Percentiles rank a stretch among this genome's conserved stretches.
phyloP scores from a whole-genome alignment of 176 grass and related monocot species.

The Aechmea fasciata region DNA sequence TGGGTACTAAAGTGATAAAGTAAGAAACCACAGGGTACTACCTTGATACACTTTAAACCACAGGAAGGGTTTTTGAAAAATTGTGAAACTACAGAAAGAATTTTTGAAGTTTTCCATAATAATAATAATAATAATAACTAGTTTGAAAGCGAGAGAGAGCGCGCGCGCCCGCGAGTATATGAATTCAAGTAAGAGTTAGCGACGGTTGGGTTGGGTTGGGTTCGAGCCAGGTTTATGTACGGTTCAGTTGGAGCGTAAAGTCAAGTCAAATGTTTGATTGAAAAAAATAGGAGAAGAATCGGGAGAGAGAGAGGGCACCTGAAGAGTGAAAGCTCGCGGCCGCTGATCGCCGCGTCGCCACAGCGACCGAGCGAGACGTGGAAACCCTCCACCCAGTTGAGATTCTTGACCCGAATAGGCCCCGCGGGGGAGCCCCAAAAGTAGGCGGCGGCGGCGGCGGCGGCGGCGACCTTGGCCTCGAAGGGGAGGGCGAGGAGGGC shows the following conservation, averaged over 20 bases:
- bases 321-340: neutral
- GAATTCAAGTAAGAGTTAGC: no score
- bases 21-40: no score
- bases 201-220: no score
- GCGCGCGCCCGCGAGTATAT: no score
- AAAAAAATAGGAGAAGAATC: no score
- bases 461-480: constrained; percentile 18
- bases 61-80: no score
- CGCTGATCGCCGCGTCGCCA: neutral
- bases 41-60: no score
- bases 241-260: neutral
- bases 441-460: constrained; percentile 23
- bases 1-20: no score
- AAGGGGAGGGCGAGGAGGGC: constrained; percentile 26
- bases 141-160: neutral
- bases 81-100: no score
- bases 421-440: constrained; percentile 74
- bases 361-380: constrained; percentile 21
- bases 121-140: neutral
- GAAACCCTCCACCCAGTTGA: constrained; percentile 76
- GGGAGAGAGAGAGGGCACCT: neutral
- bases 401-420: constrained; percentile 25
- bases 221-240: no score
- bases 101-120: no score
- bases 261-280: neutral